These are phyloP conservation scores for Corchorus olitorius DNA, from an alignment of 345 rosid genomes.

Conservation along the genomic window DNA sequence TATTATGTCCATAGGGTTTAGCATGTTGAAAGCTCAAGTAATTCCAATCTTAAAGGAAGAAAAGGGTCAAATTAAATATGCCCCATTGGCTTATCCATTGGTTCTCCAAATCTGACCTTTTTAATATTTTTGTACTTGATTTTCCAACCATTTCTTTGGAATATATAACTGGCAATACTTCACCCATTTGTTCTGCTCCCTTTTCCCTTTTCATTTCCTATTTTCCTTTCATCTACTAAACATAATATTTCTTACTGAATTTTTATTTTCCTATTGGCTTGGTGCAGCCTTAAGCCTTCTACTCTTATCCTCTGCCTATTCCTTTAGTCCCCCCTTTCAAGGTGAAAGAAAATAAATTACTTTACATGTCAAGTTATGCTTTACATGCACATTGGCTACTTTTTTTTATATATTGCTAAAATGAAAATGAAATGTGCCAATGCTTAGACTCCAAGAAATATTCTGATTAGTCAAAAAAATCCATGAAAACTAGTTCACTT, in stretches of 20 bases:
- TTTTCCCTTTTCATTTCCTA: background rate
- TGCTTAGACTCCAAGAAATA: background rate
- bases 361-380: background rate
- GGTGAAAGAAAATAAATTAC: background rate
- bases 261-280: background rate
- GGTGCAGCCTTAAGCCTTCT: background rate
- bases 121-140: no score
- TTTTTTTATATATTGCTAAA: background rate
- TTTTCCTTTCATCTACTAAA: no score
- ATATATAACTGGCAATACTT: background rate
- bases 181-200: background rate
- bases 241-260: background rate
- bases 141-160: background rate
- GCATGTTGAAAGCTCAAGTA: constrained; percentile 3
- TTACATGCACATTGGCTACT: background rate
- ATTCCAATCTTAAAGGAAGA: constrained; percentile 5
- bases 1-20: background rate
- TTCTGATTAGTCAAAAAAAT: background rate
- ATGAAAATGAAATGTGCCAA: background rate
- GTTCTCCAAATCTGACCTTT: background rate
- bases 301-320: background rate
- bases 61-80: background rate
- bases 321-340: background rate
- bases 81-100: background rate
- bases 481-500: background rate